phyloP scores from a whole-genome alignment of 2,329 filamentous ascomycete species.

The Eurotiales sp. region DNA sequence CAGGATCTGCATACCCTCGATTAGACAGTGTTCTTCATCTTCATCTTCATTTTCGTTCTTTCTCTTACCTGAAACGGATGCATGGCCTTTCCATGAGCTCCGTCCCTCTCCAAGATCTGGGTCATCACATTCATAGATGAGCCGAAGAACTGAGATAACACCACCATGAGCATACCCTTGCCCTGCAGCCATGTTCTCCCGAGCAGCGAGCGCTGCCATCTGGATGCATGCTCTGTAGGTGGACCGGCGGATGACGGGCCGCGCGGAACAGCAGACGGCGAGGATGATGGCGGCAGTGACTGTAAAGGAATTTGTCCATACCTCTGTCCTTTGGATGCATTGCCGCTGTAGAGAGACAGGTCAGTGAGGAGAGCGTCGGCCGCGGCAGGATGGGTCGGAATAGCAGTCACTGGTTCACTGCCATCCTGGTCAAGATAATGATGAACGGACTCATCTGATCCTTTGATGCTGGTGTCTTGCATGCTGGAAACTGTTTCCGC shows the following conservation, averaged over 20 bases:
- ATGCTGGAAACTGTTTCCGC: neutral
- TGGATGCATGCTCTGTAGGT: neutral
- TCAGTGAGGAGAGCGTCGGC: slow-evolving; percentile 22
- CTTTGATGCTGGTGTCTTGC: neutral
- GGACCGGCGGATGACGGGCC: slow-evolving; percentile 16
- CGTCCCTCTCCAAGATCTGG: slow-evolving; percentile 66
- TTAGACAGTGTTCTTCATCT: too few relatives aligned
- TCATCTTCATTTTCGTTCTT: too few relatives aligned
- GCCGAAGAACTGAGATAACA: slow-evolving; percentile 74
- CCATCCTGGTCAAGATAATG: neutral
- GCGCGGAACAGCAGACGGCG: slow-evolving; percentile 5
- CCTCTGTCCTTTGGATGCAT: slow-evolving; percentile 16
- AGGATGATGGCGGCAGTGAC: slow-evolving; percentile 12
- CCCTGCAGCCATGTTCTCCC: slow-evolving; percentile 56
- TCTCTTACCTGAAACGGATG: slow-evolving; percentile 66
- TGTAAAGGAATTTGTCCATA: slow-evolving; percentile 5
- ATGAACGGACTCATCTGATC: neutral
- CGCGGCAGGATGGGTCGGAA: slow-evolving; percentile 14
- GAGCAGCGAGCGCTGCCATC: slow-evolving; percentile 24
- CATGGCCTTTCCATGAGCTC: slow-evolving; percentile 65
- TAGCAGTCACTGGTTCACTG: neutral
- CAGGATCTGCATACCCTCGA: slow-evolving; percentile 58
- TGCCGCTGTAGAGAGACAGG: slow-evolving; percentile 19
- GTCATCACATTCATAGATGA: slow-evolving; percentile 82
- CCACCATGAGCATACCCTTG: slow-evolving; percentile 68